A percentile compares a stretch with the other conserved stretches of the same genome.
Evolutionary conservation across 75 land plant genomes (phyloP).

Genomic region (Picea glauca): DNA sequence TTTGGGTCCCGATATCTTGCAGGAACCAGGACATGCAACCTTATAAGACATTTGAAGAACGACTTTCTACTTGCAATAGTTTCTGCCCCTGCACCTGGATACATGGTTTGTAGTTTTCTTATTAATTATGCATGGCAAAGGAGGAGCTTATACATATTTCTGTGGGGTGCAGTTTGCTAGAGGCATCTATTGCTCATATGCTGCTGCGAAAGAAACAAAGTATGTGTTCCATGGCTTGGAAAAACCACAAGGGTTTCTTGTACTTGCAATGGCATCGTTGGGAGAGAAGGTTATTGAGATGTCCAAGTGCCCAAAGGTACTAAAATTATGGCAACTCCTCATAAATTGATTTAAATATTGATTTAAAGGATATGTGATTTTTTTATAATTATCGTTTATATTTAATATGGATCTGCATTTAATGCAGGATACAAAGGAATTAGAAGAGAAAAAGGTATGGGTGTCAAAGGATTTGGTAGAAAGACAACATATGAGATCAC

Average conservation of each 20-base stretch:
- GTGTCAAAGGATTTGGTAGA: conserved; percentile 62
- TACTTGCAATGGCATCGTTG: conserved; percentile 57
- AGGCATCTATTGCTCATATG: conserved; percentile 68
- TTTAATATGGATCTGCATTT: too few relatives aligned
- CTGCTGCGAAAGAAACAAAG: conserved; percentile 66
- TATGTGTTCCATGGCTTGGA: conserved; percentile 78
- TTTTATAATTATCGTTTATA: too few relatives aligned
- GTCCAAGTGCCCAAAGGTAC: conserved; percentile 45
- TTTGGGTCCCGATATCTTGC: not conserved
- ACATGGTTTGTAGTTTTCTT: conserved; percentile 36
- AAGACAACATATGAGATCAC: conserved; percentile 53
- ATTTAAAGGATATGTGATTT: too few relatives aligned
- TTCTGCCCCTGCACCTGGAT: conserved; percentile 50
- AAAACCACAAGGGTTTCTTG: conserved; percentile 68
- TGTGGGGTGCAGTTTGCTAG: conserved; percentile 52
- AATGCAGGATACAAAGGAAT: conserved; percentile 45
- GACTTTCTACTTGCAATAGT: conserved; percentile 55
- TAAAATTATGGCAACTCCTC: too few relatives aligned
- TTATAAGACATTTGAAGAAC: conserved; percentile 45
- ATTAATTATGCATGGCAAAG: not conserved
- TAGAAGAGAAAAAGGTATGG: conserved; percentile 48
- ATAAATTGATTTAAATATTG: too few relatives aligned
- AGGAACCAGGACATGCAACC: conserved; percentile 36
- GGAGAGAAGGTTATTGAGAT: conserved; percentile 55
- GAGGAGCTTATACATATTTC: not conserved